These are phyloP conservation scores for Hirschioporus abietinus DNA, from an alignment of 768 basidiomycete genomes.

Conservation along the genomic window DNA sequence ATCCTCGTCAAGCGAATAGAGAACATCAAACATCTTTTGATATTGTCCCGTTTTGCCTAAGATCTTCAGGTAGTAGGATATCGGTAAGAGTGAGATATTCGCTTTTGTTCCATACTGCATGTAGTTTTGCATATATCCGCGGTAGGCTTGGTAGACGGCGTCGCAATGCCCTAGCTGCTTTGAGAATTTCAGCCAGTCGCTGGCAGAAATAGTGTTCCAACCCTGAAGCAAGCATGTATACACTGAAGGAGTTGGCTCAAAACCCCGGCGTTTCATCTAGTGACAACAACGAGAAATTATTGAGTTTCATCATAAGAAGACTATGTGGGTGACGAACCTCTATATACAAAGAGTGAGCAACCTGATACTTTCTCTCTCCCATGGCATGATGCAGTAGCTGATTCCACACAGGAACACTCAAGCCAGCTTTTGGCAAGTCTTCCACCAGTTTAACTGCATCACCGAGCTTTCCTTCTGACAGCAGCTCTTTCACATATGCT, in stretches of 20 bases:
- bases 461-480: constrained; percentile 49
- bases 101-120: constrained; percentile 36
- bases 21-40: constrained; percentile 72
- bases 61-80: constrained; percentile 60
- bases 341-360: constrained; percentile 59
- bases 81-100: constrained; percentile 45
- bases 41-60: constrained; percentile 55
- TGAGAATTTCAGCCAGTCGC: constrained; percentile 48
- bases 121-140: constrained; percentile 42
- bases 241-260: constrained; percentile 61
- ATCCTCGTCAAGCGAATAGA: constrained; percentile 57
- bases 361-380: constrained; percentile 48
- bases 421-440: constrained; percentile 63
- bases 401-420: constrained; percentile 76
- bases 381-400: constrained; percentile 65
- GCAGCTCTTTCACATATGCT: constrained; percentile 30
- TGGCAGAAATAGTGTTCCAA: constrained; percentile 44
- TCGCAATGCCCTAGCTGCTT: constrained; percentile 62
- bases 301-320: constrained; percentile 11
- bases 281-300: constrained; percentile 1
- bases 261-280: constrained; percentile 84
- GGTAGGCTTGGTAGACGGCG: constrained; percentile 54
- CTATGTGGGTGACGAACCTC: constrained; percentile 44
- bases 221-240: constrained; percentile 68
- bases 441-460: constrained; percentile 64